Evolutionary conservation across 306 rosid species (phyloP).

Genomic region (Cucurbita ficifolia): DNA sequence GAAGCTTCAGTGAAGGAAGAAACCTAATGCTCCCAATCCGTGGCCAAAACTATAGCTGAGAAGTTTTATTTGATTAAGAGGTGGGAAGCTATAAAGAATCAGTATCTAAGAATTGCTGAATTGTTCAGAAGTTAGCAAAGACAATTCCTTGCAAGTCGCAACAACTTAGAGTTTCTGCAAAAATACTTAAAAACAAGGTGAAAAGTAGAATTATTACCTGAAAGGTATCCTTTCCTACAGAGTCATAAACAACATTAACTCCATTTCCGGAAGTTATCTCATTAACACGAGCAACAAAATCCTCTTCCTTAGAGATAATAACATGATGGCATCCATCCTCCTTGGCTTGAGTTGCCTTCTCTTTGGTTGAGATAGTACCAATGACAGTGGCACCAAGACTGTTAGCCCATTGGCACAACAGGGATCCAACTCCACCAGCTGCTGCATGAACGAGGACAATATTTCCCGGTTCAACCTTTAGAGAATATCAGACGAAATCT

Average conservation of each 20-base stretch:
- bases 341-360: slow-evolving; percentile 86
- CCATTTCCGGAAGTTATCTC: slow-evolving; percentile 75
- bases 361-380: slow-evolving; percentile 70
- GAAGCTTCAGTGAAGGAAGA: neutral
- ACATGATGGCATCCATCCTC: slow-evolving; percentile 86
- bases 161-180: neutral
- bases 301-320: slow-evolving; percentile 53
- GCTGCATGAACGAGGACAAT: slow-evolving; percentile 80
- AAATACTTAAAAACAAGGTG: neutral
- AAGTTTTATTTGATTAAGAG: neutral
- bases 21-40: neutral
- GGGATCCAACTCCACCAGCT: slow-evolving; percentile 93
- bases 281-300: slow-evolving; percentile 62
- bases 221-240: slow-evolving; percentile 88
- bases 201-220: slow-evolving; percentile 33
- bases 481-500: neutral
- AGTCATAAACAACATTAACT: slow-evolving; percentile 84
- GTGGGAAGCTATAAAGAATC: neutral
- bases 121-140: neutral
- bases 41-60: neutral
- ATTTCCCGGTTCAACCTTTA: slow-evolving; percentile 71
- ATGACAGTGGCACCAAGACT: slow-evolving; percentile 85
- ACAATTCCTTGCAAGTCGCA: neutral
- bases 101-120: neutral
- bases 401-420: slow-evolving; percentile 89